A percentile compares a stretch with the other conserved stretches of the same genome.
These are phyloP conservation scores for Trichaptum fuscoviolaceum DNA, from an alignment of 768 basidiomycete genomes.

Conservation along the genomic window DNA sequence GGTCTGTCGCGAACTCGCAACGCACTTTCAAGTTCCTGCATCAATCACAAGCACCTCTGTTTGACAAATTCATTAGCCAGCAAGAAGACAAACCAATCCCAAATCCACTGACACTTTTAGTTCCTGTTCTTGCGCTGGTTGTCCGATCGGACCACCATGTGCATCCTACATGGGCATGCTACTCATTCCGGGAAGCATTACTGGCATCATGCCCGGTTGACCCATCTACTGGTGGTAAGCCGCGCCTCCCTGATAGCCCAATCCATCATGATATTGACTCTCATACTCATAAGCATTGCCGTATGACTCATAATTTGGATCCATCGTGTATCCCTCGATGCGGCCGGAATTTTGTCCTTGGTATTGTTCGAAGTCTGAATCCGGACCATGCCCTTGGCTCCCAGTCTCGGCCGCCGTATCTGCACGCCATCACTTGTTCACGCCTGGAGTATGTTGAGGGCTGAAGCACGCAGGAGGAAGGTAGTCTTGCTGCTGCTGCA, in stretches of 20 bases:
- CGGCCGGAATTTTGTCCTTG: not conserved
- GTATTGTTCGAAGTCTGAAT: not conserved
- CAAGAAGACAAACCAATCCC: not conserved
- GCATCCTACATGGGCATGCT: not conserved
- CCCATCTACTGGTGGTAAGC: not conserved
- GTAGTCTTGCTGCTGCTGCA: not conserved
- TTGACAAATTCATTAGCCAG: not conserved
- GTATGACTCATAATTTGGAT: not conserved
- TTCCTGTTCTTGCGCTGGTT: not conserved
- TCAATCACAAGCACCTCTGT: conserved; percentile 58
- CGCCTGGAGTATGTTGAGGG: not conserved
- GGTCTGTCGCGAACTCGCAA: conserved; percentile 70
- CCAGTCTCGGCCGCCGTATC: not conserved
- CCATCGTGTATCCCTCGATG: not conserved
- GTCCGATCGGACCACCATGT: not conserved
- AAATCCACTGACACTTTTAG: not conserved
- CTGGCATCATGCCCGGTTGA: not conserved
- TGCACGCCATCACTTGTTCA: not conserved
- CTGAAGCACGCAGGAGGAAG: not conserved
- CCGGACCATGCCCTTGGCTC: not conserved
- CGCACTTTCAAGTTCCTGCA: conserved; percentile 61
- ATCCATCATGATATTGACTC: not conserved
- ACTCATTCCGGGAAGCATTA: not conserved
- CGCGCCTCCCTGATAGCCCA: not conserved
- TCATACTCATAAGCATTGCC: not conserved